phyloP scores from a whole-genome alignment of 2,329 filamentous ascomycete genomes.

The Penicillium brasilianum region DNA sequence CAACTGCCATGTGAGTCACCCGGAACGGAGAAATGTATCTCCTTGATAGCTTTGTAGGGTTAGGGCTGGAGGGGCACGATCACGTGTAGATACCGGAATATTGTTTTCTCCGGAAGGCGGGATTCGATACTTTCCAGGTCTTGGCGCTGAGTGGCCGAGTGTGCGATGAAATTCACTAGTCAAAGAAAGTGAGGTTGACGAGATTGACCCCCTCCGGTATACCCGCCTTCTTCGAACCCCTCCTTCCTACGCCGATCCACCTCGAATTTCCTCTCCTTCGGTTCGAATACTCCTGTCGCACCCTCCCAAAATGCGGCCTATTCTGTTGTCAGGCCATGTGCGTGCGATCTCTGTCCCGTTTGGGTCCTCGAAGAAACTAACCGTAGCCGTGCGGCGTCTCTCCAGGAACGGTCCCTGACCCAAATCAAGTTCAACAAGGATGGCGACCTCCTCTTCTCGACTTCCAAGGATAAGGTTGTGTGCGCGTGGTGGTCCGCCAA shows the following conservation, averaged over 20 bases:
- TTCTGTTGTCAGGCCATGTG: constrained; percentile 91
- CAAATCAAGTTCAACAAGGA: constrained; percentile 96
- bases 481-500: constrained; percentile 98
- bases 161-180: constrained; percentile 50
- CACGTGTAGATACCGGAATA: constrained; percentile 40
- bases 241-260: constrained; percentile 30
- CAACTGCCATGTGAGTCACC: no score
- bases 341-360: constrained; percentile 36
- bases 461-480: constrained; percentile 93
- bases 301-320: constrained; percentile 82
- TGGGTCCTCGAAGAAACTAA: constrained; percentile 34
- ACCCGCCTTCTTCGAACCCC: constrained; percentile 31
- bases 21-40: neutral
- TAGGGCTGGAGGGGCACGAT: constrained; percentile 31
- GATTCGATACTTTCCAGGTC: constrained; percentile 34
- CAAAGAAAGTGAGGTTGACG: constrained; percentile 37
- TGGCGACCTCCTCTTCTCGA: constrained; percentile 95
- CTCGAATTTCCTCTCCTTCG: constrained; percentile 21
- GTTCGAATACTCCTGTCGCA: constrained; percentile 30
- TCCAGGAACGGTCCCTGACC: constrained; percentile 85
- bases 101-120: constrained; percentile 28
- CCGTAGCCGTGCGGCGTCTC: constrained; percentile 21
- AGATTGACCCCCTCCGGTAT: constrained; percentile 39
- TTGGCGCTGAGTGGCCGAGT: constrained; percentile 44
- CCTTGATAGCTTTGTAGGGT: constrained; percentile 16